Base-by-base conservation (phyloP, 148 eudicot species). In the Heliamphora exappendiculata region DNA sequence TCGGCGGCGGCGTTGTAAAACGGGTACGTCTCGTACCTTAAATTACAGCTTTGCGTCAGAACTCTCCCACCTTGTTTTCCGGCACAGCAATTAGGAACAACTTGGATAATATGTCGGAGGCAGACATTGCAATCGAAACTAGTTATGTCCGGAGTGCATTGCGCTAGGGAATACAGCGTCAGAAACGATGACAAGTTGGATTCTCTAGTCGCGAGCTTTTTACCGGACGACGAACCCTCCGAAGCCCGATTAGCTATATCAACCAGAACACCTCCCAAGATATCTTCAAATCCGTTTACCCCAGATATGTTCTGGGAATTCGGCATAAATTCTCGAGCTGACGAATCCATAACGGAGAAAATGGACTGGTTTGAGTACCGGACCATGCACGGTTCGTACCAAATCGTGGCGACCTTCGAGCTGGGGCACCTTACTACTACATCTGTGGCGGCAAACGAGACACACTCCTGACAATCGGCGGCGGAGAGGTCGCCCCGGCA, bases 131-230 rank as follows among this genome's bases (percentile, higher is more conserved):
- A 86, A 74, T 45, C 76, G 8, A 9, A 3, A 8, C 19, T n/a
- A 12, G 70, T 33, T 22, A 86, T 41, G 49, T 86, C 86, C 1
- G 85, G 85, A 0, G 89, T 81, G 78, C 89, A 86, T 69, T 84
- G 89, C 28, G 39, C 83, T 74, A 84, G 17, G 12, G 42, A 72
- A 36, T 86, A 84, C 10, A 85, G n/a, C 34, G 36, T 54, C 11
- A 42, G 37, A 4, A 41, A 33, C 1, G 41, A 1, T 14, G 67
- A 31, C 70, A 63, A 55, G 0, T 71, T 59, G n/a, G 12, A 57
- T 42, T 50, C 45, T 34, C 13, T 28, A 1, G 78, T 68, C 0
- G 82, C 83, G n/a, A 64, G 82, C 55, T 87, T 82, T 77, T 78
- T 82, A 0, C 69, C 75, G 0, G 82, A 74, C 12, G 39, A 54